Evolutionary conservation across 73 alveolate genomes (phyloP).

Genomic region (Tetrahymena malaccensis): DNA sequence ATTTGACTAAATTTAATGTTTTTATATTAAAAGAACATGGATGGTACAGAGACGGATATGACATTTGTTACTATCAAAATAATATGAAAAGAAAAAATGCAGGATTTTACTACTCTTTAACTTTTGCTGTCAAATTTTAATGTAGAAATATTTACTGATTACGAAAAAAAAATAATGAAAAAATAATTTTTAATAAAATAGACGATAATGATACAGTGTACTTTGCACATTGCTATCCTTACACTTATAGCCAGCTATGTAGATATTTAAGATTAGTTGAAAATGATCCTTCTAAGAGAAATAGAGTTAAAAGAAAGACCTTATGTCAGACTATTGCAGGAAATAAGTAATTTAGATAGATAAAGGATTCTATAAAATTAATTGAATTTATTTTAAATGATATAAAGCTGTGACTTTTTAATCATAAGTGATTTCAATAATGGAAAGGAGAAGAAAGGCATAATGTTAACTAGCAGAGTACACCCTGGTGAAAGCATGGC

Average conservation of each 20-base stretch:
- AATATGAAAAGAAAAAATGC: constrained; percentile 80
- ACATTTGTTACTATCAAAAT: constrained; percentile 80
- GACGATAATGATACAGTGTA: constrained; percentile 92
- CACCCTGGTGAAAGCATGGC: constrained; percentile 99
- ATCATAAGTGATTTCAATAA: constrained; percentile 43
- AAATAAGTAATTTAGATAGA: constrained; percentile 9
- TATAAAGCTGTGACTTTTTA: constrained; percentile 31
- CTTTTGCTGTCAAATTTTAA: constrained; percentile 88
- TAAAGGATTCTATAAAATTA: not conserved
- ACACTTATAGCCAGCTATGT: constrained; percentile 92
- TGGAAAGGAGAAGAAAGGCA: constrained; percentile 56
- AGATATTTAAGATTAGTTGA: constrained; percentile 82
- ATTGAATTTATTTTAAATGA: not conserved
- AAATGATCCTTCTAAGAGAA: constrained; percentile 64
- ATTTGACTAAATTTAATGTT: not conserved
- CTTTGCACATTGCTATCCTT: constrained; percentile 98
- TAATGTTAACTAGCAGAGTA: constrained; percentile 87
- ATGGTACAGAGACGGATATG: constrained; percentile 88
- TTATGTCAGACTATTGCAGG: constrained; percentile 47
- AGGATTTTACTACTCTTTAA: constrained; percentile 90
- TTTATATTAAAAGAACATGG: constrained; percentile 47
- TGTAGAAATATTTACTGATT: not conserved
- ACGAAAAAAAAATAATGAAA: not conserved
- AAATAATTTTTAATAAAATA: not conserved
- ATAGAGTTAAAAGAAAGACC: constrained; percentile 52